phyloP scores from a whole-genome alignment of 257 asterid species.

The Verbascum thapsus region DNA sequence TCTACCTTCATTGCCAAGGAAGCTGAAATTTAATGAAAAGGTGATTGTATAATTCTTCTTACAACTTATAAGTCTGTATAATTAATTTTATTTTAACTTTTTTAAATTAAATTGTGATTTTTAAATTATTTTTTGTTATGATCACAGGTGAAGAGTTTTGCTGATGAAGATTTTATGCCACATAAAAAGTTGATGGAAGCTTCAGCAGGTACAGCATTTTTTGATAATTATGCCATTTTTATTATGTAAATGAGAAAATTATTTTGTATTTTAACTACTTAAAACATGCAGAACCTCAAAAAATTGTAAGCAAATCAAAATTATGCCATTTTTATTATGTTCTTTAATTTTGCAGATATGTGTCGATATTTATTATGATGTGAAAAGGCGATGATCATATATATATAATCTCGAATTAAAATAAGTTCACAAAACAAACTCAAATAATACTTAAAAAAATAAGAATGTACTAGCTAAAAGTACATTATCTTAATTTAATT shows the following conservation, averaged over 20 bases:
- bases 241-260: too few species aligned
- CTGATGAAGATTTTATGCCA: slow-evolving; percentile 34
- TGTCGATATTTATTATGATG: too few species aligned
- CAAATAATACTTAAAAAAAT: too few species aligned
- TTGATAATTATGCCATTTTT: not conserved
- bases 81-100: not conserved
- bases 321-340: too few species aligned
- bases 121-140: not conserved
- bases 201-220: slow-evolving; percentile 40
- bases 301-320: too few species aligned
- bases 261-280: too few species aligned
- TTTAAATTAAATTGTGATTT: not conserved
- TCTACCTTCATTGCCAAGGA: slow-evolving; percentile 48
- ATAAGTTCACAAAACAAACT: too few species aligned
- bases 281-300: too few species aligned
- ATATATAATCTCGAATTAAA: too few species aligned
- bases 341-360: too few species aligned
- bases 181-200: slow-evolving; percentile 30
- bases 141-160: slow-evolving; percentile 43
- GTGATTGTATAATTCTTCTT: slow-evolving; percentile 36
- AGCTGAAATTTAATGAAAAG: slow-evolving; percentile 42
- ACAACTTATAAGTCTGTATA: not conserved
- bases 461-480: slow-evolving; percentile 19
- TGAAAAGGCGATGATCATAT: too few species aligned
- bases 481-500: not conserved